phyloP scores from a whole-genome alignment of 106 monocot genomes.

The Phalaenopsis equestris region DNA sequence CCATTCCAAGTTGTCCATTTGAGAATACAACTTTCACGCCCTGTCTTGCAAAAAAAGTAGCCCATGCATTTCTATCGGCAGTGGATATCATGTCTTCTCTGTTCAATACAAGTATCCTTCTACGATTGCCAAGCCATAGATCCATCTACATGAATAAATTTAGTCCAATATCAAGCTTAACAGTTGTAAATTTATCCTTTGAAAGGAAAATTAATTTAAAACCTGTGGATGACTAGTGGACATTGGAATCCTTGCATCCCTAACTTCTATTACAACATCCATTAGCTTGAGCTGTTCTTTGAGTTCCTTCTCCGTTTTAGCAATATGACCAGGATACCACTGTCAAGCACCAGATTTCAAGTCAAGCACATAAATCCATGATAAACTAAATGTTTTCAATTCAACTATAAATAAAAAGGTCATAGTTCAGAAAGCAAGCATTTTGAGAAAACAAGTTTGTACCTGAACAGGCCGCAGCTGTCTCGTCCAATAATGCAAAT shows the following conservation, averaged over 20 bases:
- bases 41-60: constrained; percentile 71
- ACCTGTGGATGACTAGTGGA: constrained; percentile 92
- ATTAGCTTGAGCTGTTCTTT: constrained; percentile 90
- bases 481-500: constrained; percentile 72
- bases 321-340: constrained; percentile 99
- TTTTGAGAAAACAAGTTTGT: constrained; percentile 21
- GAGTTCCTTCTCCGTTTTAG: constrained; percentile 90
- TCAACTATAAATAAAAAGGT: not conserved
- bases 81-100: constrained; percentile 98
- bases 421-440: not conserved
- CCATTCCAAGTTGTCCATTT: constrained; percentile 95
- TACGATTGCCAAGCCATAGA: constrained; percentile 88
- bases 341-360: constrained; percentile 18
- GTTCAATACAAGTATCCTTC: constrained; percentile 84
- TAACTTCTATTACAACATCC: constrained; percentile 96
- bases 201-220: not conserved
- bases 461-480: constrained; percentile 93
- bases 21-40: constrained; percentile 83
- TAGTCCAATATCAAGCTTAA: not conserved
- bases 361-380: not conserved
- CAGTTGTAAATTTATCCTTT: not conserved
- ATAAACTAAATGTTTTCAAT: not conserved
- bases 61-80: constrained; percentile 93
- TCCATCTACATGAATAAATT: constrained; percentile 63
- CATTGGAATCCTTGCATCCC: constrained; percentile 92